phyloP scores from a whole-genome alignment of 116 monocot species.

The Cymodocea nodosa region DNA sequence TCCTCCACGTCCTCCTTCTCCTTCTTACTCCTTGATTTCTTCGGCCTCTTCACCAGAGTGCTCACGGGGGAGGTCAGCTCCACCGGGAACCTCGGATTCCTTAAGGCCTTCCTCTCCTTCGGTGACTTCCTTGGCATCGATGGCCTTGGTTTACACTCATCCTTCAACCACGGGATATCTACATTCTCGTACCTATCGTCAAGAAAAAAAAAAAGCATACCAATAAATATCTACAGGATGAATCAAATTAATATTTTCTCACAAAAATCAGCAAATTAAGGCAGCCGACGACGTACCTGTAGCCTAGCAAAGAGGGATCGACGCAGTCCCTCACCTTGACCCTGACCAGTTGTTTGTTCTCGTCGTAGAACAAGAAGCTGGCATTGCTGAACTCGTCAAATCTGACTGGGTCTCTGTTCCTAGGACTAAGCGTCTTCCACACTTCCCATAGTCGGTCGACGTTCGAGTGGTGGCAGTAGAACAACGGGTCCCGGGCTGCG shows the following conservation, averaged over 20 bases:
- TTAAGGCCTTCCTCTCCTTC: neutral
- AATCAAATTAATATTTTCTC: too few relatives aligned
- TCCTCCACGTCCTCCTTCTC: conserved; percentile 20
- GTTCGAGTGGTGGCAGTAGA: conserved; percentile 38
- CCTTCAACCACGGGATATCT: neutral
- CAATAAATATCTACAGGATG: too few relatives aligned
- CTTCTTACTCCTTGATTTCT: conserved; percentile 3
- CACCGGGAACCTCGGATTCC: conserved; percentile 10
- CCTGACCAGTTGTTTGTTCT: conserved; percentile 19
- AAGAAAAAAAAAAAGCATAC: neutral
- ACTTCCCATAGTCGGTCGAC: conserved; percentile 28
- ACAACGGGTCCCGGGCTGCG: conserved; percentile 35
- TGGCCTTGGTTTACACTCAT: neutral
- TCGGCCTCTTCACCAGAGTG: conserved; percentile 11
- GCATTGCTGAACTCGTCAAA: conserved; percentile 15
- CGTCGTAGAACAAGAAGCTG: conserved; percentile 27
- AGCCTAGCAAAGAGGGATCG: conserved; percentile 2
- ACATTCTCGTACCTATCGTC: conserved; percentile 2
- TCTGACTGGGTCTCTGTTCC: conserved; percentile 4
- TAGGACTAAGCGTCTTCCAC: conserved; percentile 11
- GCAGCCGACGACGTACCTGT: neutral
- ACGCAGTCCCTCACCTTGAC: conserved; percentile 16
- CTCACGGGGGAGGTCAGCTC: conserved; percentile 1
- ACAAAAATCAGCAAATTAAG: too few relatives aligned
- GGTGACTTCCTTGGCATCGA: neutral